Evolutionary conservation across 2,329 filamentous ascomycete genomes (phyloP).

Genomic region (Xylariales sp.): DNA sequence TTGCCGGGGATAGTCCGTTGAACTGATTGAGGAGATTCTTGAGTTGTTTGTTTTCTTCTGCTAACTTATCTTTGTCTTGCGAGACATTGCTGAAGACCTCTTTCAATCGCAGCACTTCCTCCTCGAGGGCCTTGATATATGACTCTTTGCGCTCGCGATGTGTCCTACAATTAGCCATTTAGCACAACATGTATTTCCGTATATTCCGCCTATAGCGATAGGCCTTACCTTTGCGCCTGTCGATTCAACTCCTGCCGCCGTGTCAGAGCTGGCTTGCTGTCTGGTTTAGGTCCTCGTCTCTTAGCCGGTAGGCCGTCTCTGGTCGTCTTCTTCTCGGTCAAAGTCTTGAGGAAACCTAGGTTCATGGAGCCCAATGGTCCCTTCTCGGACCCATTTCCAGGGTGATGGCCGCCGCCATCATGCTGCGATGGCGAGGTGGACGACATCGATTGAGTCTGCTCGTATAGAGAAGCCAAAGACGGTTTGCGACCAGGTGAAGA

Average conservation of each 20-base stretch:
- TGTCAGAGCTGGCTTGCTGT: conserved; percentile 90
- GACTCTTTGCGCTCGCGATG: conserved; percentile 95
- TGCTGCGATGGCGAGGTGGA: conserved; percentile 41
- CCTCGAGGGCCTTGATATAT: conserved; percentile 90
- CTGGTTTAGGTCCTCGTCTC: conserved; percentile 88
- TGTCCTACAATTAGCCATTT: conserved; percentile 53
- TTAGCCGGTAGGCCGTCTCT: conserved; percentile 85
- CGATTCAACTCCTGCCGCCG: conserved; percentile 90
- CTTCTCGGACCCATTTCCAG: conserved; percentile 18
- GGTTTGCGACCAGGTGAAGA: conserved; percentile 27
- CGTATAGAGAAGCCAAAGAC: conserved; percentile 28
- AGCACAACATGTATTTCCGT: neutral
- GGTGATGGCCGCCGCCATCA: conserved; percentile 11
- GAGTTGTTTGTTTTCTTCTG: conserved; percentile 75
- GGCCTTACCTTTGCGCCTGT: conserved; percentile 77
- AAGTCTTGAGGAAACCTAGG: conserved; percentile 60
- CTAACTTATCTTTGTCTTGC: conserved; percentile 70
- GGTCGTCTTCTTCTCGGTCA: conserved; percentile 71
- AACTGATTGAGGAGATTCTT: conserved; percentile 50
- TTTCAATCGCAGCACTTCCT: conserved; percentile 83
- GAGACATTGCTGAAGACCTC: conserved; percentile 72
- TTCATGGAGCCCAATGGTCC: conserved; percentile 42
- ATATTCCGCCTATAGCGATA: neutral
- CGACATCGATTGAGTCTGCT: conserved; percentile 34
- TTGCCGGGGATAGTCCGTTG: conserved; percentile 41